phyloP scores from a whole-genome alignment of 768 basidiomycete species.

The Astraeus odoratus region DNA sequence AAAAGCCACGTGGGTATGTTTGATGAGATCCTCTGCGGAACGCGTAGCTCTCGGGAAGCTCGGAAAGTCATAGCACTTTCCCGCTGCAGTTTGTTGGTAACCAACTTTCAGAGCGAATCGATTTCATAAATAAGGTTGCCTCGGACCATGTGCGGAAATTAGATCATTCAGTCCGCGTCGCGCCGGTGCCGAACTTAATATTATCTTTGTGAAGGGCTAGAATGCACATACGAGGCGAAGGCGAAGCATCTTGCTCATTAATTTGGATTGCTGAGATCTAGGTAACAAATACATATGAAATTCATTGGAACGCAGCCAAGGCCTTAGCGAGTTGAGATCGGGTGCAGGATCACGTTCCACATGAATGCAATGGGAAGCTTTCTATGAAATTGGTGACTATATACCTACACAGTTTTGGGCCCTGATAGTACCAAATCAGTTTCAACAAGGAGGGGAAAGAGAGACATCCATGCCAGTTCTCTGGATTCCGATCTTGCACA shows the following conservation, averaged over 20 bases:
- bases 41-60: neutral
- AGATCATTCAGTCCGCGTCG: neutral
- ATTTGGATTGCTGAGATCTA: neutral
- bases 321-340: neutral
- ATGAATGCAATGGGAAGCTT: neutral
- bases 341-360: neutral
- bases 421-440: neutral
- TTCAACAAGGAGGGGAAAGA: too few species aligned
- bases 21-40: neutral
- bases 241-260: neutral
- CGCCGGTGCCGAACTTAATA: slow-evolving; percentile 1
- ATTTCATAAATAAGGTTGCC: neutral
- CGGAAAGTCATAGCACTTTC: neutral
- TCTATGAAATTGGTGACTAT: neutral
- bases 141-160: neutral
- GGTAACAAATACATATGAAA: neutral
- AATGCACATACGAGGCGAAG: neutral
- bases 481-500: too few species aligned
- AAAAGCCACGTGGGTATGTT: neutral
- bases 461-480: too few species aligned
- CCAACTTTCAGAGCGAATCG: neutral
- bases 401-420: neutral
- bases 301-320: neutral
- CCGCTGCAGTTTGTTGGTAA: neutral
- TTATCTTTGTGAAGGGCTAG: neutral